A percentile compares a stretch with the other conserved stretches of the same genome.
These are phyloP conservation scores for Physaria fendleri DNA, from an alignment of 345 rosid genomes.

Conservation along the genomic window DNA sequence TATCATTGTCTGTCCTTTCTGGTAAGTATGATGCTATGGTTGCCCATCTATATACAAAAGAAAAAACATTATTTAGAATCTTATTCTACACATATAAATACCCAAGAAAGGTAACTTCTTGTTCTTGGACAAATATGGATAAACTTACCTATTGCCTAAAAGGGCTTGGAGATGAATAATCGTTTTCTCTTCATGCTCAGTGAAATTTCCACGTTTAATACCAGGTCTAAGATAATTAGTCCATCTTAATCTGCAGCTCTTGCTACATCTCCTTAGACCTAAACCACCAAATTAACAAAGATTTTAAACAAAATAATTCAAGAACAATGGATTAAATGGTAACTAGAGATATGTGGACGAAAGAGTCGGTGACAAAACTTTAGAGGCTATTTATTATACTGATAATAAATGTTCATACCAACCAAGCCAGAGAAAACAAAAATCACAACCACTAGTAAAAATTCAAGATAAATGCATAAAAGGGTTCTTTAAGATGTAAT, in stretches of 20 bases:
- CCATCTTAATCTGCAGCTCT: constrained; percentile 96
- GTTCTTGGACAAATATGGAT: no score
- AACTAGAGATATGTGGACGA: constrained; percentile 8
- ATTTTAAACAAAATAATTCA: no score
- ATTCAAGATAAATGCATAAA: constrained; percentile 6
- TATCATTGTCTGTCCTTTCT: constrained; percentile 89
- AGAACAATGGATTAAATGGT: no score
- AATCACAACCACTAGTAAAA: constrained; percentile 23
- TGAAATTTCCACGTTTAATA: constrained; percentile 81
- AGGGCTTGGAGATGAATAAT: constrained; percentile 97
- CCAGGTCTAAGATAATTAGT: constrained; percentile 94
- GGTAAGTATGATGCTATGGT: constrained; percentile 98
- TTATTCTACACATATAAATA: no score
- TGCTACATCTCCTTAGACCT: constrained; percentile 94
- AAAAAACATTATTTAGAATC: no score
- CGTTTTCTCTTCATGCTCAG: constrained; percentile 84
- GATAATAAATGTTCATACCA: constrained; percentile 55
- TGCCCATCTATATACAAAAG: no score
- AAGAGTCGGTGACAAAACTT: no score
- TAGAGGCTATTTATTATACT: no score
- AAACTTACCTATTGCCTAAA: constrained; percentile 71
- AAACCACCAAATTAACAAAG: constrained; percentile 26
- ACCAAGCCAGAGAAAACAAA: constrained; percentile 28
- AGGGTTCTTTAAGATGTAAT: neutral
- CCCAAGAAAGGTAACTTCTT: no score